A percentile compares a stretch with the other conserved stretches of the same genome.
Conservation (phyloP, 2,329 filamentous ascomycete genomes). For the Plenodomus tracheiphilus region DNA sequence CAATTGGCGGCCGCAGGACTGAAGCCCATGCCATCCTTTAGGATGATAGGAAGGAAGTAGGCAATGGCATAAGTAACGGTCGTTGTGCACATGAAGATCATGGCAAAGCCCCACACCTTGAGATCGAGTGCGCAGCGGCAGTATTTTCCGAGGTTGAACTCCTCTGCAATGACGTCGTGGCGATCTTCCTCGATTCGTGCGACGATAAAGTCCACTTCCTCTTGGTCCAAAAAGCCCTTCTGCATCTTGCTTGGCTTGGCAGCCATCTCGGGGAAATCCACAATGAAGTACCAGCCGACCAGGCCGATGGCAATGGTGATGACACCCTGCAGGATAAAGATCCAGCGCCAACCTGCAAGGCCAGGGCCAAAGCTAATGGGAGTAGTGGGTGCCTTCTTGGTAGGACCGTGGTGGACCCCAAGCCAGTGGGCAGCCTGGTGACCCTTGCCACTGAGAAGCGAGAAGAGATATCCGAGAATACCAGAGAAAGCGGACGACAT, state of each 20-base stretch:
- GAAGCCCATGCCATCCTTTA: conserved; percentile 36
- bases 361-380: conserved; percentile 36
- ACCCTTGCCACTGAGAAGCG: conserved; percentile 54
- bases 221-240: conserved; percentile 30
- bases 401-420: conserved; percentile 37
- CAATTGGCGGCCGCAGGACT: conserved; percentile 28
- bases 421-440: conserved; percentile 27
- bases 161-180: conserved; percentile 31
- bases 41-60: conserved; percentile 36
- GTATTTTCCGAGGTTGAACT: conserved; percentile 27
- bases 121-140: conserved; percentile 21
- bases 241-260: conserved; percentile 18
- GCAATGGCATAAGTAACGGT: conserved; percentile 35
- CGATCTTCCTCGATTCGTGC: conserved; percentile 33
- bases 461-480: conserved; percentile 42
- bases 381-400: conserved; percentile 24
- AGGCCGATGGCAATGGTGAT: conserved; percentile 24
- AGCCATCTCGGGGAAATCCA: conserved; percentile 33
- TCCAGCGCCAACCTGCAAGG: conserved; percentile 33
- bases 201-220: conserved; percentile 33
- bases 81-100: conserved; percentile 28
- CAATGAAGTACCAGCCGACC: conserved; percentile 27
- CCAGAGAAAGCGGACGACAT: conserved; percentile 29
- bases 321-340: conserved; percentile 29
- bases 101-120: conserved; percentile 27